Percentiles rank a stretch among this genome's conserved stretches.
Conservation (phyloP, 305 asterid species). For the Fraxinus platypoda region DNA sequence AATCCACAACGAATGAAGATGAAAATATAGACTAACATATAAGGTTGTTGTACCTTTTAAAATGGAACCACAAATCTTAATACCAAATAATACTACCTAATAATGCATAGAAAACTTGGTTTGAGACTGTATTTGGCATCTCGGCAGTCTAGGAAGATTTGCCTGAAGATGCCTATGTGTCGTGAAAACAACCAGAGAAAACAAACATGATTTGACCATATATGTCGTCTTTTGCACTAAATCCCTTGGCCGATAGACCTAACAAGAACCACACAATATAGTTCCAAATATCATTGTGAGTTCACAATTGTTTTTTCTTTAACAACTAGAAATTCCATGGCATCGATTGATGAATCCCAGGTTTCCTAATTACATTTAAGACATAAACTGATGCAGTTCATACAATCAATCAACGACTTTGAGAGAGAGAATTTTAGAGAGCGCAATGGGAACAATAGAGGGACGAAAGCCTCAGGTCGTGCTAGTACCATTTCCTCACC, state of each 20-base stretch:
- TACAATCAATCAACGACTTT: background rate
- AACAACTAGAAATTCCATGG: background rate
- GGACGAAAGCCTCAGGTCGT: conserved; percentile 21
- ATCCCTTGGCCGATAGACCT: background rate
- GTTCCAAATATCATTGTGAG: background rate
- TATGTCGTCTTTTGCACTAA: background rate
- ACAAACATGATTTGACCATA: background rate
- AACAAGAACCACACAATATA: background rate
- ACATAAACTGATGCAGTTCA: background rate
- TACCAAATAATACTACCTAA: background rate
- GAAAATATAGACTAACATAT: too few relatives aligned
- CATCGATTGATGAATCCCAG: background rate
- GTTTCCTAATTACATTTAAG: background rate
- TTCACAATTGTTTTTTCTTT: background rate
- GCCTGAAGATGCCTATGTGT: background rate
- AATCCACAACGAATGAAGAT: too few relatives aligned
- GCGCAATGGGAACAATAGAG: conserved; percentile 17
- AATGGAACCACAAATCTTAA: background rate
- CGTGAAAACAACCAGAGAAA: background rate
- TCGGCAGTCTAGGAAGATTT: background rate
- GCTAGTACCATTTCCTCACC: conserved; percentile 52
- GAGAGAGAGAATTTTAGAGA: background rate
- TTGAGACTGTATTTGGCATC: background rate
- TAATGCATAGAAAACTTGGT: background rate
- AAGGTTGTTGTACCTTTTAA: background rate